These are phyloP conservation scores for Rhipidocladum racemiflorum DNA, from an alignment of 176 grass and related monocot species.

Conservation along the genomic window DNA sequence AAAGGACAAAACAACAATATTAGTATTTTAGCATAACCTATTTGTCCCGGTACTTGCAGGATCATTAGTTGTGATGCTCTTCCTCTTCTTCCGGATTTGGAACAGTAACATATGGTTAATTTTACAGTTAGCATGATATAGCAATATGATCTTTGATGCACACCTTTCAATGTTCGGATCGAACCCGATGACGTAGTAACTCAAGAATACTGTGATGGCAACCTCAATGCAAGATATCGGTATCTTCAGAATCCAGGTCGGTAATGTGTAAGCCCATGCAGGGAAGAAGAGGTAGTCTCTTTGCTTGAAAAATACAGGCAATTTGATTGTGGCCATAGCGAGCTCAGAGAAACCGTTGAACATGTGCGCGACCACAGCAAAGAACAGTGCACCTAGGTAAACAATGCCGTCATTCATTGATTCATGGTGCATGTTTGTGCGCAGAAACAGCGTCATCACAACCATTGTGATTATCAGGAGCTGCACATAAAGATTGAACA, in stretches of 20 bases:
- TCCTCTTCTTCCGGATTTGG: neutral
- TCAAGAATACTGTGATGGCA: slow-evolving; percentile 59
- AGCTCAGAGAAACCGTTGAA: slow-evolving; percentile 78
- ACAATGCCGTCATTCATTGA: slow-evolving; percentile 35
- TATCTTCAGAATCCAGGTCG: slow-evolving; percentile 74
- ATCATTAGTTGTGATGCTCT: neutral
- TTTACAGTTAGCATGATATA: neutral
- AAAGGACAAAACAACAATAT: neutral
- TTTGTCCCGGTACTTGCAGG: neutral
- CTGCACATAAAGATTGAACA: slow-evolving; percentile 28
- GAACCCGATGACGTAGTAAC: slow-evolving; percentile 70
- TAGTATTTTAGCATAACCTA: neutral
- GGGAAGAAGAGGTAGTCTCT: slow-evolving; percentile 71
- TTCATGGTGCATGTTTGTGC: slow-evolving; percentile 59
- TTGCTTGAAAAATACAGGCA: slow-evolving; percentile 81
- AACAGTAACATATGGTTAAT: neutral
- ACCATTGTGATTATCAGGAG: slow-evolving; percentile 46
- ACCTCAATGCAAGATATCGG: slow-evolving; percentile 54
- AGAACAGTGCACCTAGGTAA: slow-evolving; percentile 64
- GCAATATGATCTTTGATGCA: neutral
- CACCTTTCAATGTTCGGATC: slow-evolving; percentile 67
- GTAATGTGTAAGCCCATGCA: slow-evolving; percentile 61
- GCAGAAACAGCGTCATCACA: slow-evolving; percentile 60
- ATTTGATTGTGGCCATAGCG: slow-evolving; percentile 61
- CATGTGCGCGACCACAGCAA: slow-evolving; percentile 42